A percentile compares a stretch with the other conserved stretches of the same genome.
Conservation (phyloP, 2,329 filamentous ascomycete genomes). For the Lachnellula suecica region DNA sequence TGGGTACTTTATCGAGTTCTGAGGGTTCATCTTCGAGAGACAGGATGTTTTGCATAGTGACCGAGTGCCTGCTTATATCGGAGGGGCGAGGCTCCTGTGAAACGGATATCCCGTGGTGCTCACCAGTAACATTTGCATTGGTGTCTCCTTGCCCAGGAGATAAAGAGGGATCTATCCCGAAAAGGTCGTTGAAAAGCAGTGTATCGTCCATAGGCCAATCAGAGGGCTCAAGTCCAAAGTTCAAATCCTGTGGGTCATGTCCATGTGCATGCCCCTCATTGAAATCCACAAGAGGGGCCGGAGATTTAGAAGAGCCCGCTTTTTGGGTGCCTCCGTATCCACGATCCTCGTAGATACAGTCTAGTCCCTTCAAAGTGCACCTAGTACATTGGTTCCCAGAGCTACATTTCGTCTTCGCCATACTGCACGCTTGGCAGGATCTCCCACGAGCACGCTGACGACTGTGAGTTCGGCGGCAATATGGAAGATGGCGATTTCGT, state of each 20-base stretch:
- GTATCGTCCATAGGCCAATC: not conserved
- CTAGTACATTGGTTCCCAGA: slow-evolving; percentile 21
- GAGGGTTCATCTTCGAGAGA: not conserved
- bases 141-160: not conserved
- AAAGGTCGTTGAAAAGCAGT: not conserved
- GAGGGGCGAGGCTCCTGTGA: too few species aligned
- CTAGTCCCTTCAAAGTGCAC: slow-evolving; percentile 20
- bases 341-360: slow-evolving; percentile 20
- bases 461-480: slow-evolving; percentile 19
- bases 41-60: not conserved
- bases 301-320: not conserved
- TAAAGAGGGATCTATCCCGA: not conserved
- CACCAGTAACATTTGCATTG: not conserved
- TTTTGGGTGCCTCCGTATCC: not conserved
- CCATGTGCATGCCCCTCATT: not conserved
- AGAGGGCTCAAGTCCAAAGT: not conserved
- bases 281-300: not conserved
- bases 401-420: slow-evolving; percentile 27
- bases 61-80: not conserved
- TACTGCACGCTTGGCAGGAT: slow-evolving; percentile 23
- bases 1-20: not conserved
- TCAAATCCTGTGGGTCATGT: too few species aligned
- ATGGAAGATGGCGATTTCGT: slow-evolving; percentile 21
- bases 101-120: not conserved
- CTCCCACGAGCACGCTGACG: slow-evolving; percentile 16